Conservation (phyloP, 768 basidiomycete species). For the Rhodotorula taiwanensis region DNA sequence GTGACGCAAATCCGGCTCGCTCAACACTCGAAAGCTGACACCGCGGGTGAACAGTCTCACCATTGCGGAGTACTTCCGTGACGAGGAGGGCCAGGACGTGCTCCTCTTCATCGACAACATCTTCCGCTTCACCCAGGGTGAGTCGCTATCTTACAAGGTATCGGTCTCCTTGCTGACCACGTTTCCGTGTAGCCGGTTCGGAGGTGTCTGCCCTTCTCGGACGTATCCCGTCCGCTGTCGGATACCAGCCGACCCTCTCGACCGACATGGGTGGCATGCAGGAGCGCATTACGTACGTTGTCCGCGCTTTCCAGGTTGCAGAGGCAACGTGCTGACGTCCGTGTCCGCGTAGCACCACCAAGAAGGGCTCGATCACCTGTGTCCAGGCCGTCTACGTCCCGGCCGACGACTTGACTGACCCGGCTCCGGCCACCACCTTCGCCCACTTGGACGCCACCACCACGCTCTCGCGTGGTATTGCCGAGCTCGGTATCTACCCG, state of each 20-base stretch:
- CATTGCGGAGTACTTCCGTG: conserved; percentile 99
- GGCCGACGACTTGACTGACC: conserved; percentile 99
- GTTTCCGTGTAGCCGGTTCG: conserved; percentile 66
- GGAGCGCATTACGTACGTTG: conserved; percentile 67
- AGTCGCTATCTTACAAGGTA: not conserved
- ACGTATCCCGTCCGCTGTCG: conserved; percentile 99
- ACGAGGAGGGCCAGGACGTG: conserved; percentile 99
- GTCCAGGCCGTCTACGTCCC: conserved; percentile 99
- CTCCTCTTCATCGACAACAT: conserved; percentile 99
- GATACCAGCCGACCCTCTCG: conserved; percentile 99
- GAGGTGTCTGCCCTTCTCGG: conserved; percentile 99
- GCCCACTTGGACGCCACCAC: conserved; percentile 99
- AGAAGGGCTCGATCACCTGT: conserved; percentile 99
- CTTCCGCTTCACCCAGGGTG: conserved; percentile 96
- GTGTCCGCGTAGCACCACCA: conserved; percentile 82
- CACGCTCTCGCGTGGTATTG: conserved; percentile 97
- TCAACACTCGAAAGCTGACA: too few species aligned
- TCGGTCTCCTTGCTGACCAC: not conserved
- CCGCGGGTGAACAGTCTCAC: conserved; percentile 61
- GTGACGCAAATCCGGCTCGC: too few species aligned
- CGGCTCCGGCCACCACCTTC: conserved; percentile 98
- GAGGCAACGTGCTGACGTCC: not conserved
- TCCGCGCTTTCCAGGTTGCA: not conserved
- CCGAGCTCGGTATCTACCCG: conserved; percentile 80
- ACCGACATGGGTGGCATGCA: conserved; percentile 99